Evolutionary conservation across 176 grass and related monocot species (phyloP).

Genomic region (Ananas comosus): DNA sequence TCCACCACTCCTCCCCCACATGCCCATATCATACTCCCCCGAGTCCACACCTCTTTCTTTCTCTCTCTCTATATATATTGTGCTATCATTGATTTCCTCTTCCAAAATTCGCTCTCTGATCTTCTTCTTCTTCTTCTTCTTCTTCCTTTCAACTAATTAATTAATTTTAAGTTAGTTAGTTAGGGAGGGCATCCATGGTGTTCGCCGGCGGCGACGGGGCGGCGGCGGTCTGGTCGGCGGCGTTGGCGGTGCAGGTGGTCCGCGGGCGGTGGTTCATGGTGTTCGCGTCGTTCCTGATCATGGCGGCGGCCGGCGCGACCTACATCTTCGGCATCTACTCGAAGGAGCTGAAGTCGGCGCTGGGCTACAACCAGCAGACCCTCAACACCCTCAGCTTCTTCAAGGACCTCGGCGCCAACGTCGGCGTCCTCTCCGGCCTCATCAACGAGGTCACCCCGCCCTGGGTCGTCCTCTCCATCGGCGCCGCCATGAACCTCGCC

Average conservation of each 20-base stretch:
- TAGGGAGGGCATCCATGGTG: slow-evolving; percentile 41
- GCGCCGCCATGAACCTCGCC: slow-evolving; percentile 56
- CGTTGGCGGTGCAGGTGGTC: slow-evolving; percentile 45
- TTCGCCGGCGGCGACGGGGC: slow-evolving; percentile 18
- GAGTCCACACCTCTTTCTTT: too few species aligned
- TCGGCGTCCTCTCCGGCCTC: slow-evolving; percentile 58
- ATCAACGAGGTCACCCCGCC: slow-evolving; percentile 68
- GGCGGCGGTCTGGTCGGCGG: slow-evolving; percentile 13
- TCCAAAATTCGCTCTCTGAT: too few species aligned
- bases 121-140: too few species aligned
- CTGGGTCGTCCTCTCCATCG: slow-evolving; percentile 53
- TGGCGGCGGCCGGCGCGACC: slow-evolving; percentile 60
- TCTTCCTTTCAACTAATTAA: too few species aligned
- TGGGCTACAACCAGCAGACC: slow-evolving; percentile 70
- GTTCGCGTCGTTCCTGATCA: slow-evolving; percentile 71
- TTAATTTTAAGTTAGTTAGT: too few species aligned
- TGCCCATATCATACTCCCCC: too few species aligned
- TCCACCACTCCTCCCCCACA: too few species aligned
- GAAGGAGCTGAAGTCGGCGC: slow-evolving; percentile 36
- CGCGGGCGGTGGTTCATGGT: slow-evolving; percentile 78
- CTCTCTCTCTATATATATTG: too few species aligned
- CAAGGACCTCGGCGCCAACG: slow-evolving; percentile 75
- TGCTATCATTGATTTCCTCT: too few species aligned
- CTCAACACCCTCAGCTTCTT: slow-evolving; percentile 82
- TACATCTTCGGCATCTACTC: slow-evolving; percentile 87